Evolutionary conservation across 345 rosid species (phyloP).

Genomic region (Lepidium aucheri): DNA sequence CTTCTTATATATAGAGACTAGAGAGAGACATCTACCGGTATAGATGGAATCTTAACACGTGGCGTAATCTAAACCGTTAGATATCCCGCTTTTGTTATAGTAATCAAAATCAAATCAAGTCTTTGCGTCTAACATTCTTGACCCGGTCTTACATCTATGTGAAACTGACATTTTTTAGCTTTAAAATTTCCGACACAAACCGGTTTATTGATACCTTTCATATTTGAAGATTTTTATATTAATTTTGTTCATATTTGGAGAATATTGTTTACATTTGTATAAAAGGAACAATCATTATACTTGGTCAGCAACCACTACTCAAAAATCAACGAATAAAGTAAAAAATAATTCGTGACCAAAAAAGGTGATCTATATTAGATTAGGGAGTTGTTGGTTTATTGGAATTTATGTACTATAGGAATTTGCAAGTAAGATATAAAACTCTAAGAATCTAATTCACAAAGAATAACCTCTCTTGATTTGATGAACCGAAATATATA

Average conservation of each 20-base stretch:
- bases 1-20: slow-evolving; percentile 6
- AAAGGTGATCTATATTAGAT: too few relatives aligned
- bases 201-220: slow-evolving; percentile 15
- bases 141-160: slow-evolving; percentile 2
- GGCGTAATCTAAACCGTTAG: neutral
- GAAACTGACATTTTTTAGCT: slow-evolving; percentile 2
- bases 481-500: too few relatives aligned
- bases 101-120: neutral
- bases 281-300: neutral
- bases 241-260: neutral
- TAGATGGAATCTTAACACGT: slow-evolving; percentile 11
- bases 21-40: neutral
- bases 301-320: neutral
- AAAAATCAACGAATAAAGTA: neutral
- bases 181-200: neutral
- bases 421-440: neutral
- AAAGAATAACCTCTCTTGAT: too few relatives aligned
- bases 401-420: neutral
- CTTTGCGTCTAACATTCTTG: slow-evolving; percentile 5
- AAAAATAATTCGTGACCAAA: neutral
- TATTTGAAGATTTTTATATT: neutral
- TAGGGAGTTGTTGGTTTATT: neutral
- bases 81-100: neutral
- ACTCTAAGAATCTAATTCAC: neutral
- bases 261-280: neutral